A percentile compares a stretch with the other conserved stretches of the same genome.
phyloP scores from a whole-genome alignment of 2,329 filamentous ascomycete genomes.

The Colletotrichum sp. region DNA sequence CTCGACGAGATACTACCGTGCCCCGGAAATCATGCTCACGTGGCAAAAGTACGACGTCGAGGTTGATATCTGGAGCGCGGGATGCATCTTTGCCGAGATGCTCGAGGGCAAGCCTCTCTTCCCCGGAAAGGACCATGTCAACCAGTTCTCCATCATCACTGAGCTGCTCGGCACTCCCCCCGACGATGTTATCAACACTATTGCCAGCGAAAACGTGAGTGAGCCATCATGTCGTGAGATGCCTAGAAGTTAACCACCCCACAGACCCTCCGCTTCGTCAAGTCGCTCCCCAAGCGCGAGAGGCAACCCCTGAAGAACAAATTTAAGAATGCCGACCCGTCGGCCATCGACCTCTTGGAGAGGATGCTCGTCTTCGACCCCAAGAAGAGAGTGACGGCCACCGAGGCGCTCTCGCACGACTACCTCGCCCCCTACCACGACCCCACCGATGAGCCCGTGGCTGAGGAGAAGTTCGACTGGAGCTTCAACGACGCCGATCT shows the following conservation, averaged over 20 bases:
- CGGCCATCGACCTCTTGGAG: conserved; percentile 89
- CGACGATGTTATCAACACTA: conserved; percentile 97
- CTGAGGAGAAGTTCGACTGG: conserved; percentile 99
- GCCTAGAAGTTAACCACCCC: not conserved
- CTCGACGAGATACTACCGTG: conserved; percentile 97
- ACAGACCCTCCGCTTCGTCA: conserved; percentile 93
- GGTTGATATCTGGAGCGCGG: conserved; percentile 99
- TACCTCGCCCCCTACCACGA: conserved; percentile 98
- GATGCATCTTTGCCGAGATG: conserved; percentile 99
- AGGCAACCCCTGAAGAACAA: conserved; percentile 85
- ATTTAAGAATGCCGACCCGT: conserved; percentile 91
- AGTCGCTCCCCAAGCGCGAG: conserved; percentile 94
- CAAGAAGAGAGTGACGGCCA: conserved; percentile 90
- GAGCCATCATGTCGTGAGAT: not conserved
- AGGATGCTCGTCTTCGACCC: conserved; percentile 98
- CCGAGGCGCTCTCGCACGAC: conserved; percentile 85
- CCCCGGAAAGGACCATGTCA: conserved; percentile 98
- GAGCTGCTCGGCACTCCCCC: conserved; percentile 95
- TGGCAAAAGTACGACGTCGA: conserved; percentile 99
- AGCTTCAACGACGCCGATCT: conserved; percentile 98
- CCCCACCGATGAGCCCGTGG: conserved; percentile 92
- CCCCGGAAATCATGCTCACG: conserved; percentile 99
- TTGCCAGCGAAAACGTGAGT: conserved; percentile 94
- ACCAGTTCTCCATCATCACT: conserved; percentile 99
- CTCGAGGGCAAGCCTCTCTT: conserved; percentile 97